A percentile compares a stretch with the other conserved stretches of the same genome.
Conservation (phyloP, 1,139 yeast species). For the Taiozyma onychis region DNA sequence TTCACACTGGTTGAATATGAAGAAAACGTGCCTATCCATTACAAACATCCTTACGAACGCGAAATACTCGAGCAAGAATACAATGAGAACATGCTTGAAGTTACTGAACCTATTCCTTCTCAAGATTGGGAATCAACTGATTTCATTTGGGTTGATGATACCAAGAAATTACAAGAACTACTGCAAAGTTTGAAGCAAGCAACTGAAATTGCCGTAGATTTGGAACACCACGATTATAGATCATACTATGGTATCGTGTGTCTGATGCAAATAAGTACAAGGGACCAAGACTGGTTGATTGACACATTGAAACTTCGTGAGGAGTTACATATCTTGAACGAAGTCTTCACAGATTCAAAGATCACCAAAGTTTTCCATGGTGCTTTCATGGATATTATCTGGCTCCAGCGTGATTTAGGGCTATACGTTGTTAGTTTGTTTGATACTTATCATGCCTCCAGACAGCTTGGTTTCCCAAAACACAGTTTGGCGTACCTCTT, state of each 20-base stretch:
- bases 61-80: conserved; percentile 74
- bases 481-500: conserved; percentile 81
- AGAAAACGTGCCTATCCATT: conserved; percentile 49
- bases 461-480: conserved; percentile 69
- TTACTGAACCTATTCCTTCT: conserved; percentile 47
- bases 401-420: conserved; percentile 96
- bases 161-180: conserved; percentile 48
- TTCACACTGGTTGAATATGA: conserved; percentile 36
- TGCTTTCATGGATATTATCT: conserved; percentile 92
- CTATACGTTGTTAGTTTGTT: conserved; percentile 83
- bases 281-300: conserved; percentile 77
- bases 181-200: conserved; percentile 43
- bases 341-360: conserved; percentile 71
- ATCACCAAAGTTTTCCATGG: conserved; percentile 92
- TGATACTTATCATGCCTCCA: conserved; percentile 91
- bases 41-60: conserved; percentile 72
- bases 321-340: conserved; percentile 62
- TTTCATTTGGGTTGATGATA: conserved; percentile 69
- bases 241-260: conserved; percentile 88
- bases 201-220: conserved; percentile 84
- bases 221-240: conserved; percentile 93
- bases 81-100: conserved; percentile 49
- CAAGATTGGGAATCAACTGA: conserved; percentile 60
- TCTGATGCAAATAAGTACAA: conserved; percentile 85
- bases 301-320: conserved; percentile 75